Conservation (phyloP, 352 stramenopile species). For the Phytophthora cryptogea region DNA sequence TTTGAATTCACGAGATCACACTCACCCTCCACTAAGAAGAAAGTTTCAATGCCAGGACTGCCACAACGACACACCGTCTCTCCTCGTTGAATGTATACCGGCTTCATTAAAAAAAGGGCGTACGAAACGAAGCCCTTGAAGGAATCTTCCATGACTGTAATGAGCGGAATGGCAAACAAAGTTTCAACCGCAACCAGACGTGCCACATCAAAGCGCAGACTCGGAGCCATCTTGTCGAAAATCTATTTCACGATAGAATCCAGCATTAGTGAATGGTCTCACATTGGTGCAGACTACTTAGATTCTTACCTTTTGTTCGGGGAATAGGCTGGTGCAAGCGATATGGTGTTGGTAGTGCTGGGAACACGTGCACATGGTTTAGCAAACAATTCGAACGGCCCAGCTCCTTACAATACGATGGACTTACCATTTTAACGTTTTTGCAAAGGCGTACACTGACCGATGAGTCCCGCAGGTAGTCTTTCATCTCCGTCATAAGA, state of each 20-base stretch:
- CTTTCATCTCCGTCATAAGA: conserved; percentile 87
- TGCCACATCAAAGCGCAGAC: conserved; percentile 79
- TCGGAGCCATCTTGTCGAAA: conserved; percentile 82
- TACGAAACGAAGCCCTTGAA: conserved; percentile 91
- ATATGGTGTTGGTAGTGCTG: conserved; percentile 82
- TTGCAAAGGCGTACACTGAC: conserved; percentile 56
- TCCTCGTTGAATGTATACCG: conserved; percentile 64
- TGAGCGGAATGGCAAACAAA: conserved; percentile 80
- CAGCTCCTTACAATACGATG: neutral
- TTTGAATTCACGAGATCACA: conserved; percentile 81
- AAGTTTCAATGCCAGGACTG: conserved; percentile 77
- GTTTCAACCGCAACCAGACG: conserved; percentile 77
- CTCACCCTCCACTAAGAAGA: conserved; percentile 84
- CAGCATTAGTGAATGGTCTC: conserved; percentile 1
- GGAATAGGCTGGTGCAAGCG: conserved; percentile 73
- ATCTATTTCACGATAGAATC: conserved; percentile 39
- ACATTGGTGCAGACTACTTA: neutral
- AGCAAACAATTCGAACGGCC: neutral
- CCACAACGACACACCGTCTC: conserved; percentile 81
- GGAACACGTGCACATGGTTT: conserved; percentile 8
- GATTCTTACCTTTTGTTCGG: conserved; percentile 70
- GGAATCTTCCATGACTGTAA: conserved; percentile 87
- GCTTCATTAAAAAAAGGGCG: conserved; percentile 80
- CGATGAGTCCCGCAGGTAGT: conserved; percentile 74
- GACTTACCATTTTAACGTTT: conserved; percentile 69